A percentile compares a stretch with the other conserved stretches of the same genome.
These are phyloP conservation scores for Podaxis sp. DNA, from an alignment of 768 basidiomycete species.

Conservation along the genomic window DNA sequence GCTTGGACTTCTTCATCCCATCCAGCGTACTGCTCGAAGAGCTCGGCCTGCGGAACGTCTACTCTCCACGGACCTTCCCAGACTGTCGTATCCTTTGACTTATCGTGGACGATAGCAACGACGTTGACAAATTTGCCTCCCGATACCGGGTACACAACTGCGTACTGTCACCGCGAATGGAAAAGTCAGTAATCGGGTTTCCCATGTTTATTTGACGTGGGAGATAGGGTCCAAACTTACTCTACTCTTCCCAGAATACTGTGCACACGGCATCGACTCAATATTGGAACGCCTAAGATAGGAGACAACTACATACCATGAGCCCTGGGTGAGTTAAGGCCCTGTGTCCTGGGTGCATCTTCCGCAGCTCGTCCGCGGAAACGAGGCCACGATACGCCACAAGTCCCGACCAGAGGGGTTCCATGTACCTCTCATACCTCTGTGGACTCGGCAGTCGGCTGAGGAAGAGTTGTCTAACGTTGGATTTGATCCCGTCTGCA, in stretches of 20 bases:
- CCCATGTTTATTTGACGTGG: not conserved
- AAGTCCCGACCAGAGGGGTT: slow-evolving; percentile 35
- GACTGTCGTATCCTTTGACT: slow-evolving; percentile 13
- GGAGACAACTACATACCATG: slow-evolving; percentile 1
- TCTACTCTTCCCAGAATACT: slow-evolving; percentile 23
- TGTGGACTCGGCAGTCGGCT: slow-evolving; percentile 1
- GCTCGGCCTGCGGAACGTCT: slow-evolving; percentile 14
- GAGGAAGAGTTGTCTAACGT: slow-evolving; percentile 16
- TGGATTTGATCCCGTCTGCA: slow-evolving; percentile 22
- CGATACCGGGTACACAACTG: slow-evolving; percentile 48
- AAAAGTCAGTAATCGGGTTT: not conserved
- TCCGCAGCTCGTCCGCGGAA: slow-evolving; percentile 22
- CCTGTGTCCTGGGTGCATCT: slow-evolving; percentile 24
- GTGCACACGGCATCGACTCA: not conserved
- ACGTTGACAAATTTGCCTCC: slow-evolving; percentile 46
- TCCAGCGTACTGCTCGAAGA: slow-evolving; percentile 12
- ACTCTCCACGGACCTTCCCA: slow-evolving; percentile 20
- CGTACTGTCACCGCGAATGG: slow-evolving; percentile 28
- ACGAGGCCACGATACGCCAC: slow-evolving; percentile 34
- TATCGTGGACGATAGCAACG: slow-evolving; percentile 32
- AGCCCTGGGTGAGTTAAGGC: slow-evolving; percentile 17
- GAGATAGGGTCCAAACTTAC: slow-evolving; percentile 10
- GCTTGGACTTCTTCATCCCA: slow-evolving; percentile 20
- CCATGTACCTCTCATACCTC: slow-evolving; percentile 17
- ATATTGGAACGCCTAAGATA: not conserved